Evolutionary conservation across 768 basidiomycete genomes (phyloP), one percentile per base, ranked within the genome.

Genomic region (Boletus vermiculosoides): DNA sequence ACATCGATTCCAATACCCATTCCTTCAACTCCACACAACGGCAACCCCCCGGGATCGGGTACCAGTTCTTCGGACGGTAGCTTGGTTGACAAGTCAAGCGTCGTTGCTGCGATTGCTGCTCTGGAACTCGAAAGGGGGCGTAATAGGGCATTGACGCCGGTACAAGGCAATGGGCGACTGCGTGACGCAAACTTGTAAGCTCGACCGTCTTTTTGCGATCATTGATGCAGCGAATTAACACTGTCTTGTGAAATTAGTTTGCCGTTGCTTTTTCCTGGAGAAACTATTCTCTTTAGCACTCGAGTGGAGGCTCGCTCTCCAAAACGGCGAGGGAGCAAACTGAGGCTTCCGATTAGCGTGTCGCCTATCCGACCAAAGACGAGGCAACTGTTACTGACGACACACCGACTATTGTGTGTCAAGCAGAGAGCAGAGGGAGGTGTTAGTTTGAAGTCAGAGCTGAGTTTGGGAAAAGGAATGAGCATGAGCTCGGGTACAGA

Each of bases 361-460:
- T 61, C 71, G 12, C 76, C 79, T 12, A 76, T 77, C 57, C 79
- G 79, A 56, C 69, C 78, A 8, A 85, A 84, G 65, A 72, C 76
- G 16, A 76, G 86, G 23, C 78, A 83, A 59, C 64, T 87, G 10
- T 70, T 86, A 34, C 71, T 87, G 46, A 87, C 86, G 34, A 79
- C 73, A n/a, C 73, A 74, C 30, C 77, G 86, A 39, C 63, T 87
- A 7, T 54, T 87, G 36, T 86, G 84, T 54, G 66, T 87, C 33
- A 87, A 87, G 69, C 72, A 73, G 56, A 70, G 71, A 40, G 72
- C n/a, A 1, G 64, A 68, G 20, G 66, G 64, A 7, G 73, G 70
- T 15, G 65, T 80, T 22, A 69, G 78, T 13, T 59, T 86, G 45
- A 85, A 85, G 63, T 74, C 72, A 5, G 84, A 86, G 64, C 67